A percentile compares a stretch with the other conserved stretches of the same genome.
phyloP scores from a whole-genome alignment of 225 moss, liverwort and hornwort genomes.

The Anthoceros angustus region DNA sequence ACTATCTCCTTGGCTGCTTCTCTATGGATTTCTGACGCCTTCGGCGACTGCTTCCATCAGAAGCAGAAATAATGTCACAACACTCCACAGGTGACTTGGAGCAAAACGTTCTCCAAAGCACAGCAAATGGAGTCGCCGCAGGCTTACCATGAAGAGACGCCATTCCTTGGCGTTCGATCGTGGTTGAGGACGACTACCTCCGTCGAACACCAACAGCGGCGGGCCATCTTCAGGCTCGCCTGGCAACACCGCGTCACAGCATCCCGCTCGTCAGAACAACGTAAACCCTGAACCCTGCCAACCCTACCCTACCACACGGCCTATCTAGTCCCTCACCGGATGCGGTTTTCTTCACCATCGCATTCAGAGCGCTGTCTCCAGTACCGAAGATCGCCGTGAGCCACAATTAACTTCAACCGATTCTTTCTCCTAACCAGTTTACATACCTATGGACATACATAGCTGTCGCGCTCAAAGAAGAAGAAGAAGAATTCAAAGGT shows the following conservation, averaged over 20 bases:
- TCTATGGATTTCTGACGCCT: slow-evolving; percentile 42
- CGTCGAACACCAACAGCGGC: neutral
- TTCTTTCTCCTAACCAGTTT: too few species aligned
- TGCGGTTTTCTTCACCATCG: too few species aligned
- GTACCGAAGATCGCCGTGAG: too few species aligned
- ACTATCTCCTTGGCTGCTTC: slow-evolving; percentile 9
- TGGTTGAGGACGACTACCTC: neutral
- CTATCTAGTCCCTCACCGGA: too few species aligned
- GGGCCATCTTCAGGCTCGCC: neutral
- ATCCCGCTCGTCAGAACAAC: neutral
- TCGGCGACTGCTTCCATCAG: slow-evolving; percentile 24
- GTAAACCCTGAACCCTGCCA: neutral
- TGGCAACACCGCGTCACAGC: neutral
- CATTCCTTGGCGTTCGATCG: slow-evolving; percentile 42
- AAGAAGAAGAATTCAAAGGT: too few species aligned
- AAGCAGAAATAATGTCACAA: neutral
- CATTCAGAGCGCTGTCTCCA: too few species aligned
- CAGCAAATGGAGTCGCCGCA: neutral
- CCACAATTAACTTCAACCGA: too few species aligned
- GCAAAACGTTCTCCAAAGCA: neutral
- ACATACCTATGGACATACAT: too few species aligned
- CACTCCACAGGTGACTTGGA: too few species aligned
- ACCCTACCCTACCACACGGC: too few species aligned
- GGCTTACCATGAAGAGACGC: slow-evolving; percentile 42
- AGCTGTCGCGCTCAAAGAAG: too few species aligned